These are phyloP conservation scores for Coemansia sp. DNA, from an alignment of 192 early-diverging fungal species.

Conservation along the genomic window DNA sequence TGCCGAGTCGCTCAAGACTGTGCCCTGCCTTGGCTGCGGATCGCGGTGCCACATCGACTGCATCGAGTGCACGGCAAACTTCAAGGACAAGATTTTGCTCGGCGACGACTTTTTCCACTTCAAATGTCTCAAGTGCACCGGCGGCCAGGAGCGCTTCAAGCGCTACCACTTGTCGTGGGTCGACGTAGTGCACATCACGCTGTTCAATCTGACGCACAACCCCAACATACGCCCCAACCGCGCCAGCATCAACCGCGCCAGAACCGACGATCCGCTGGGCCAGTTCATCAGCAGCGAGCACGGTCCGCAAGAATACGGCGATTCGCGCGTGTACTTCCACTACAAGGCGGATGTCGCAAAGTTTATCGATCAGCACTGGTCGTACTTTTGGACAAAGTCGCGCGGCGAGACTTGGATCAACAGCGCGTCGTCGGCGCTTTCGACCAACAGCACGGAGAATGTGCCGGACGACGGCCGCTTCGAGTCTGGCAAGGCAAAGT, in stretches of 20 bases:
- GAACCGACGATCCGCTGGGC: slow-evolving; percentile 28
- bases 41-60: slow-evolving; percentile 62
- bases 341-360: slow-evolving; percentile 65
- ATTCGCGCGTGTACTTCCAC: slow-evolving; percentile 56
- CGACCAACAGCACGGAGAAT: slow-evolving; percentile 60
- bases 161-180: slow-evolving; percentile 64
- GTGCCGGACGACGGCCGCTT: slow-evolving; percentile 58
- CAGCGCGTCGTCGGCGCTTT: slow-evolving; percentile 62
- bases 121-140: slow-evolving; percentile 61
- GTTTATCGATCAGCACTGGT: slow-evolving; percentile 72
- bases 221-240: slow-evolving; percentile 27
- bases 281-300: slow-evolving; percentile 56
- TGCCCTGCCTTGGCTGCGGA: slow-evolving; percentile 53
- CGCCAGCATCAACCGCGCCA: slow-evolving; percentile 15
- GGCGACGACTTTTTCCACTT: slow-evolving; percentile 75
- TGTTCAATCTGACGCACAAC: slow-evolving; percentile 66
- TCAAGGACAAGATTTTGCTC: slow-evolving; percentile 61
- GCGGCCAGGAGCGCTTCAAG: slow-evolving; percentile 60
- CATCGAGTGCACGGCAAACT: slow-evolving; percentile 58
- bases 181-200: slow-evolving; percentile 69
- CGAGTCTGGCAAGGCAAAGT: slow-evolving; percentile 61
- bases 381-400: slow-evolving; percentile 67
- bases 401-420: slow-evolving; percentile 67
- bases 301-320: slow-evolving; percentile 57
- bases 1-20: slow-evolving; percentile 56